phyloP scores from a whole-genome alignment of 1,284 basidiomycete species.

The Irpex lacteus region DNA sequence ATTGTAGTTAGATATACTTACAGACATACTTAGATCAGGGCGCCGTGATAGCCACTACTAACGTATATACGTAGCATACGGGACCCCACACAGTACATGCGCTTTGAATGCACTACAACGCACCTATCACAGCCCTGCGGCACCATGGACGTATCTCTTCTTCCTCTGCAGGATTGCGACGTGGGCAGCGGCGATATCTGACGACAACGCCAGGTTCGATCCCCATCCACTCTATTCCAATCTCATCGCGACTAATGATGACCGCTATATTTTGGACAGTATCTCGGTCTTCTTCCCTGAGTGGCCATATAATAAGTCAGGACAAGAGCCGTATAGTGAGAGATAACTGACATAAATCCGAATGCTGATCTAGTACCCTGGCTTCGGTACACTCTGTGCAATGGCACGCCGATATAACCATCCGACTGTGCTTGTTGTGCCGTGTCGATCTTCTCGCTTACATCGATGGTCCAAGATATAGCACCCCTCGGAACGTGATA shows the following conservation, averaged over 20 bases:
- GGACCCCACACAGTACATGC: no score
- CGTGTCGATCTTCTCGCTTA: neutral
- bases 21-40: no score
- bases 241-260: neutral
- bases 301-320: neutral
- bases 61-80: no score
- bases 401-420: neutral
- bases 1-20: no score
- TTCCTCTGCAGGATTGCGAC: no score
- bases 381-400: neutral
- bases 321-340: neutral
- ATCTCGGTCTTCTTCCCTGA: neutral
- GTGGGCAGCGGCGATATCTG: neutral
- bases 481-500: constrained; percentile 25
- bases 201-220: neutral
- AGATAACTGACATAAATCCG: neutral
- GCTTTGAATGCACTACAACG: no score
- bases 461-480: neutral
- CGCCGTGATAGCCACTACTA: no score
- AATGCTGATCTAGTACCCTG: neutral
- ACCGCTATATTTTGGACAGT: neutral
- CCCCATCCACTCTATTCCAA: neutral
- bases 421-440: neutral
- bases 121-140: no score
- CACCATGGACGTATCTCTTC: no score